Base-by-base conservation (phyloP, 495 filamentous ascomycete genomes). In the Hypoxylon subgilvum region DNA sequence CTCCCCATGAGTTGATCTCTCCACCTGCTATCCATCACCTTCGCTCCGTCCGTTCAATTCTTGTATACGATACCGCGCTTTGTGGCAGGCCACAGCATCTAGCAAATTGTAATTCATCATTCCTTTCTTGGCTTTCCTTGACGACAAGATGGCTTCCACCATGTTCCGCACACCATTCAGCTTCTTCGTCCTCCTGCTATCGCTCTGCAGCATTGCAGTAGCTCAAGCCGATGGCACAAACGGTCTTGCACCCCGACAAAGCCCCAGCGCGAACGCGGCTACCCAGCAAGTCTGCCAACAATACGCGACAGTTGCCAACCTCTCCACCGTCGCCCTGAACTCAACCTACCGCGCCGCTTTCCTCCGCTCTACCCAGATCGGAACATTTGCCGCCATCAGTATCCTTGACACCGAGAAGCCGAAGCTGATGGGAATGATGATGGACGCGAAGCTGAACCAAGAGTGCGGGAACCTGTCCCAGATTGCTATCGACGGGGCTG, bases 381-480 rank as follows among this genome's bases (percentile, higher is more conserved):
- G 73, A 25, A 70, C 68, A 12, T 61, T 67, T 34, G 31, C 52
- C 22, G 51, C 71, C 18, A 48, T 49, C 13, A 31, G 16, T 7
- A 70, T 76, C 48, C 39, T 76, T 4, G 64, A 73, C 38, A 48
- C 52, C 6, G 63, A 71, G 25, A 52, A 49, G 14, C 52, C 46
- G 7, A 63, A 66, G 54, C 36, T 74, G 1, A 57, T 65, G n/a
- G 32, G 40, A 1, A 52, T 76, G 46, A 74, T 63, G 31, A 60
- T 58, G 38, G 64, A 76, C 31, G 27, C 10, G 6, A 44, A 53
- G 10, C 45, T 76, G 30, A 76, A 76, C 65, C 31, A 50, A 16
- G 42, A 57, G 13, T 76, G 73, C 46, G 71, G 71, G 9, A 76
- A 76, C 45, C 43, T 69, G 19, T 68, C 65, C 0, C 51, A 60